Evolutionary conservation across 2,329 filamentous ascomycete species (phyloP), one percentile per base, ranked within the genome.

Genomic region (Simplicillium aogashimaense): DNA sequence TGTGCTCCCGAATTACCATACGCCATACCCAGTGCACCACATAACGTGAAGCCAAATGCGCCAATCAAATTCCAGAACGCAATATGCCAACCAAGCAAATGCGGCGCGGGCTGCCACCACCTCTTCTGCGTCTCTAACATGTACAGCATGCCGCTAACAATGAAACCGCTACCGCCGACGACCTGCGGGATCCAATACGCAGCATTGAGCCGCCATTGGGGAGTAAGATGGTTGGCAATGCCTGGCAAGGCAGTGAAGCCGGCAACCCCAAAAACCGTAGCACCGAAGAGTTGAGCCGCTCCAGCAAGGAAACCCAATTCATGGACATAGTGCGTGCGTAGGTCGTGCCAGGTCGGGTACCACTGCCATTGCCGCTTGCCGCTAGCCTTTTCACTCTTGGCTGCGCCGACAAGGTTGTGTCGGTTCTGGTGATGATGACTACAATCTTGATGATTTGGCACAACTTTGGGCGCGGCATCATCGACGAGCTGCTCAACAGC

Each of bases 21-120:
- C 62, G 55, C 17, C 52, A 57, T 7, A 52, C 54, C 75, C 25
- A 78, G 51, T 2, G 68, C 74, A n/a, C 73, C 74, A 44, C 72
- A 77, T 0, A 78, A 60, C 5, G 74, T 81, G 51, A 82, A 83
- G 0, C 78, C 78, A 17, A 82, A 50, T 2, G 72, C 71, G 1
- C 79, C 80, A 15, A 82, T 60, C 2, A 81, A 54, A 48, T 83
- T 83, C 76, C 77, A 83, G 7, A 72, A 55, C 0, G 76, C 78
- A 47, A 83, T 72, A 54, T 82, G 76, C 80, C 78, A 83, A 3
- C 79, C 79, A 2, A 83, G 63, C 1, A 76, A 61, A 3, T 56
- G 51, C 3, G 62, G 64, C 0, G 76, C 74, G 0, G 79, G 78
- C 10, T 64, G 58, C 48, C 74, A 83, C 79, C 80, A 84, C 36